Percentiles rank a stretch among this genome's conserved stretches.
phyloP scores from a whole-genome alignment of 202 grass and related monocot species.

The Schoenoplectus triqueter region DNA sequence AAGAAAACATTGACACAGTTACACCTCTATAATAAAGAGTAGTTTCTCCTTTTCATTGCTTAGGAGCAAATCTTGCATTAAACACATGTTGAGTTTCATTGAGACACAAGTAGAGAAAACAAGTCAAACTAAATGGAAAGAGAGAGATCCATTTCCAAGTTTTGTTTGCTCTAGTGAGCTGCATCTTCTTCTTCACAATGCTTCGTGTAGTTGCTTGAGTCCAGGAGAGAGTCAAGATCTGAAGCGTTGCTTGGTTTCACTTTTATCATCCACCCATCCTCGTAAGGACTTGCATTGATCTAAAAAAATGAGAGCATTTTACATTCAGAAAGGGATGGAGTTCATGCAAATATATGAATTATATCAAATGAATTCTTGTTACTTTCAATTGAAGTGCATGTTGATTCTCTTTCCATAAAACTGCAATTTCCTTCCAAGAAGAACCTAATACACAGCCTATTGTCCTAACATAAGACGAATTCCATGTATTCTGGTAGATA shows the following conservation, averaged over 20 bases:
- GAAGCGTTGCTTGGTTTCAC: slow-evolving; percentile 70
- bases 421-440: not conserved
- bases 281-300: slow-evolving; percentile 90
- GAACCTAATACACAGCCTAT: not conserved
- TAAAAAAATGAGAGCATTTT: slow-evolving; percentile 31
- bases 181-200: slow-evolving; percentile 92
- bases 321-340: not conserved
- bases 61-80: slow-evolving; percentile 5
- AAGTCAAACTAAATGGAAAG: slow-evolving; percentile 16
- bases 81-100: slow-evolving; percentile 27
- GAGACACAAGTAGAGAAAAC: slow-evolving; percentile 8
- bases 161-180: slow-evolving; percentile 61
- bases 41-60: slow-evolving; percentile 24
- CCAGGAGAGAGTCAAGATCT: slow-evolving; percentile 66
- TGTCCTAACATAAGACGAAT: not conserved
- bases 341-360: not conserved
- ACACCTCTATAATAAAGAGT: slow-evolving; percentile 22
- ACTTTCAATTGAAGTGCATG: not conserved
- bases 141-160: not conserved
- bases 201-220: slow-evolving; percentile 76
- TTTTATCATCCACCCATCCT: slow-evolving; percentile 98
- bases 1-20: slow-evolving; percentile 12
- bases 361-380: not conserved
- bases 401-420: not conserved
- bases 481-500: not conserved